Percentiles rank a stretch among this genome's conserved stretches.
Evolutionary conservation across 108 stramenopile genomes (phyloP).

Genomic region (Cyclotella sp.): DNA sequence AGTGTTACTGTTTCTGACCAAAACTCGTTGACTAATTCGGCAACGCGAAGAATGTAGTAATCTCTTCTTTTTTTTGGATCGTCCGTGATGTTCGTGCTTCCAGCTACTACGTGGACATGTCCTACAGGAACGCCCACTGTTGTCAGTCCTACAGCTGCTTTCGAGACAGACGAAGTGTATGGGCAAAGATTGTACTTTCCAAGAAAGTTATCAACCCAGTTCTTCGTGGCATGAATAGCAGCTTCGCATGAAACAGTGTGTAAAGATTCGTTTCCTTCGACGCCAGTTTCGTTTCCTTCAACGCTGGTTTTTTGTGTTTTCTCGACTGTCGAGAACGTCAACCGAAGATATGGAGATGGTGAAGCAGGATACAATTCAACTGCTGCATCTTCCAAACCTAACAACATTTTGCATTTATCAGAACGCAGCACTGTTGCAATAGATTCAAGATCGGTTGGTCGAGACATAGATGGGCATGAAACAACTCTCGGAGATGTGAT

Average conservation of each 20-base stretch:
- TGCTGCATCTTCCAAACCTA: slow-evolving; percentile 39
- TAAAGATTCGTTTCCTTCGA: background rate
- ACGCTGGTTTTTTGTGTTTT: background rate
- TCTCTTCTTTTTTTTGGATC: background rate
- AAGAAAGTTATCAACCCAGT: slow-evolving; percentile 59
- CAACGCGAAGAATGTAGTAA: slow-evolving; percentile 18
- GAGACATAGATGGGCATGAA: slow-evolving; percentile 41
- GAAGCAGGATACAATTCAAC: slow-evolving; percentile 43
- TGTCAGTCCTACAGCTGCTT: slow-evolving; percentile 62
- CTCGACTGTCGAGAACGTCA: slow-evolving; percentile 8
- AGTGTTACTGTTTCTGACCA: slow-evolving; percentile 51
- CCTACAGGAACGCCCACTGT: slow-evolving; percentile 42
- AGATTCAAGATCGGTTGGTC: slow-evolving; percentile 28
- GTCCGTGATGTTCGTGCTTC: background rate
- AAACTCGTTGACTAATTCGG: slow-evolving; percentile 42
- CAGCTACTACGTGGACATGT: slow-evolving; percentile 31
- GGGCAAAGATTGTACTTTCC: slow-evolving; percentile 59
- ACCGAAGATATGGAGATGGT: slow-evolving; percentile 32
- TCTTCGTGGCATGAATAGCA: slow-evolving; percentile 29
- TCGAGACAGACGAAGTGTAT: slow-evolving; percentile 52
- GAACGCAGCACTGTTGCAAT: slow-evolving; percentile 35
- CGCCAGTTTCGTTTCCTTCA: background rate
- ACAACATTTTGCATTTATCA: slow-evolving; percentile 44
- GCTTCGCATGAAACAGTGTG: background rate
- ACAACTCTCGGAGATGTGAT: slow-evolving; percentile 4